Evolutionary conservation across 2,329 filamentous ascomycete genomes (phyloP), one percentile per base, ranked within the genome.

Genomic region (Diaporthe helianthi): DNA sequence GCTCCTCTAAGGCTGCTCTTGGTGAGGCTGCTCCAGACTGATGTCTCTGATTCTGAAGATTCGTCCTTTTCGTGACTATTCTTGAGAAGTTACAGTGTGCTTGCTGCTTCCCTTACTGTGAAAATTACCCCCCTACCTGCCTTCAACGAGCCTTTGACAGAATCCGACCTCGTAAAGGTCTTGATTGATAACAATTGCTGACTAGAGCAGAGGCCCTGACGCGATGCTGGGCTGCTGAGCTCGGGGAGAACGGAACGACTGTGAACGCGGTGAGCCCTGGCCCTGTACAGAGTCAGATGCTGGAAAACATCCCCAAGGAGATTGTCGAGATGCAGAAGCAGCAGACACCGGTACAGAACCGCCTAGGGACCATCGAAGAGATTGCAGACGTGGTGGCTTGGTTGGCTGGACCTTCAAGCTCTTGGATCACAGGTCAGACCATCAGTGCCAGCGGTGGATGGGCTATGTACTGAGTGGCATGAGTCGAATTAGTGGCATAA

Each of bases 211-310:
- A 91, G 75, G 86, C 83, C 0, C 76, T 90, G 67, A 90, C 89
- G 12, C 80, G 87, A 8, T 83, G 81, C 53, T 87, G 87, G 83
- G 88, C 89, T 0, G 80, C 81, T 0, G 88, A 91, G 76, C 78
- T 90, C 10, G 88, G 88, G 0, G 75, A 71, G 4, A 77, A 83
- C 69, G 87, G 88, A 0, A 86, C 86, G 69, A 90, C 88, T 0
- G 88, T 89, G 31, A 91, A 91, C 72, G 81, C 83, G 0, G 84
- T 91, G 2, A 84, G 84, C 24, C 87, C 88, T 0, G 89, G 89
- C 0, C 87, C 88, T 0, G 85, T 89, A 7, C 78, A 85, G 76
- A 89, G 82, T 36, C 86, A 88, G 9, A 84, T 91, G 83, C 75
- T 89, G 29, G 83, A 84, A 19, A 80, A 84, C 19, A 84, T 88